Evolutionary conservation across 306 rosid genomes (phyloP), one percentile per base, ranked within the genome.

Genomic region (Vigna unguiculata): DNA sequence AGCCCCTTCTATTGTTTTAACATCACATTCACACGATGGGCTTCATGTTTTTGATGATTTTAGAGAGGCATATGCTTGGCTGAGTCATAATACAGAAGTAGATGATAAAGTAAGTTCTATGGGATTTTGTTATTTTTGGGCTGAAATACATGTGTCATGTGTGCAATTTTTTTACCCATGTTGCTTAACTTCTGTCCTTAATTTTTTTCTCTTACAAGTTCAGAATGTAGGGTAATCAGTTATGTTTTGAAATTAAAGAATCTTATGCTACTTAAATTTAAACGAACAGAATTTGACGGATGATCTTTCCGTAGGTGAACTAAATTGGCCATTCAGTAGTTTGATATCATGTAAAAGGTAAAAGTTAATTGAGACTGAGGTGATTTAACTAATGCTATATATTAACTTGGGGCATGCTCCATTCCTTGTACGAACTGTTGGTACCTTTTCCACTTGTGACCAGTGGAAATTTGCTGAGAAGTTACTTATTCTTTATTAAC

Each of bases 11-110:
- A 96, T 92, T 73, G 99, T 96, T 84, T 91, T 96, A 61, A 96
- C 99, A 67, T 90, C 99, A 77, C 79, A 85, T 76, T 82, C 98
- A 32, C 81, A 83, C 41, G 98, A 91, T 67, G 99, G 98, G 55
- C 96, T 92, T 71, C 99, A 96, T 86, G 99, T 96, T 75, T 96
- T 96, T 83, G 99, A 96, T 77, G 99, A 96, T 85, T 96, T 96
- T 77, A 88, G 99, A 83, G 99, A 96, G 91, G 99, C 98, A 62
- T 96, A 96, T 81, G 97, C 91, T 73, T 96, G 99, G 99, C 82
- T 96, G 80, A 86, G 99, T 87, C 99, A 96, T 89, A 96, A 96
- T 84, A 96, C 99, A 49, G 98, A 96, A 74, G 89, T 91, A 79
- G 98, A 96, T 81, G 99, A 96, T 76, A 96, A 96, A 86, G 99